These are phyloP conservation scores for Helianthus tuberosus DNA, from an alignment of 129 eudicot species.

Conservation along the genomic window DNA sequence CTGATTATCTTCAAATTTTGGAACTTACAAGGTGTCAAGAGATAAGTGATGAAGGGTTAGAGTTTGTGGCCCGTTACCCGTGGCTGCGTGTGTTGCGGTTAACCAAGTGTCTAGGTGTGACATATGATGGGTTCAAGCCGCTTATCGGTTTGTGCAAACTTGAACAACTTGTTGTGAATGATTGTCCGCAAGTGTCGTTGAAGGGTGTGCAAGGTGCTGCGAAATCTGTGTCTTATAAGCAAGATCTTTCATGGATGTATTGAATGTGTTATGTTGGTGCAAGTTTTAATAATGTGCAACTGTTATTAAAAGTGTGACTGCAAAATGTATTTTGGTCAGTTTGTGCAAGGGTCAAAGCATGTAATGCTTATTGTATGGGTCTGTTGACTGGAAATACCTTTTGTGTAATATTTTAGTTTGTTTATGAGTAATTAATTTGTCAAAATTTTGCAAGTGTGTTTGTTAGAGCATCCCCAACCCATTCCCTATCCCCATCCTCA, in stretches of 20 bases:
- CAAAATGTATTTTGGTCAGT: too few relatives aligned
- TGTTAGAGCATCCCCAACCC: too few relatives aligned
- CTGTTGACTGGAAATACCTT: too few relatives aligned
- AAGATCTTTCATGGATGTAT: constrained; percentile 78
- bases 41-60: constrained; percentile 72
- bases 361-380: too few relatives aligned
- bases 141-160: constrained; percentile 49
- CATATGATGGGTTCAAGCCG: constrained; percentile 65
- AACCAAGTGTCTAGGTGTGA: constrained; percentile 71
- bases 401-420: too few relatives aligned
- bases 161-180: constrained; percentile 59
- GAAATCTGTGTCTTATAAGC: constrained; percentile 61
- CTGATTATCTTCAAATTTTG: constrained; percentile 47
- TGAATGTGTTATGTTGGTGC: constrained; percentile 25
- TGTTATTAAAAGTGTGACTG: background rate
- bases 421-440: too few relatives aligned
- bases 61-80: constrained; percentile 43
- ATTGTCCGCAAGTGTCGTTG: constrained; percentile 74
- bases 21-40: constrained; percentile 83
- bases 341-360: too few relatives aligned
- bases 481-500: too few relatives aligned
- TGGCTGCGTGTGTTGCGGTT: constrained; percentile 50
- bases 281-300: background rate
- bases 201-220: constrained; percentile 76
- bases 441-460: too few relatives aligned